phyloP scores from a whole-genome alignment of 495 filamentous ascomycete genomes.

The Oleoguttula mirabilis region DNA sequence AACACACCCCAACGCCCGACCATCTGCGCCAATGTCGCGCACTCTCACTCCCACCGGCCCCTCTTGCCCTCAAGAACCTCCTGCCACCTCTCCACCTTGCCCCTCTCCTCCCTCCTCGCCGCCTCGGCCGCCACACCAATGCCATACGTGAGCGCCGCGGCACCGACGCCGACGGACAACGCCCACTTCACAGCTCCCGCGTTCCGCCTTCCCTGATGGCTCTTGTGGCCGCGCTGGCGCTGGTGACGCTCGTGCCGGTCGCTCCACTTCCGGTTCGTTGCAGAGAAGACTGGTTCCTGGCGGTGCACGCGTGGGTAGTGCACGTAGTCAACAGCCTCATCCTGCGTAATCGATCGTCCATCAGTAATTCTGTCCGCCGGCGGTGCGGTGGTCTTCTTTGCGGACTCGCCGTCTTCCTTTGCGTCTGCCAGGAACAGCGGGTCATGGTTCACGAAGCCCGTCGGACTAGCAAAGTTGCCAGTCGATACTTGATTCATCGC shows the following conservation, averaged over 20 bases:
- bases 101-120: conserved; percentile 8
- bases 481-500: neutral
- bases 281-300: conserved; percentile 48
- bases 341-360: neutral
- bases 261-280: conserved; percentile 28
- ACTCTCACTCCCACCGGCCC: conserved; percentile 8
- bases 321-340: conserved; percentile 5
- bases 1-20: no score
- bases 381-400: neutral
- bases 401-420: neutral
- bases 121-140: conserved; percentile 53
- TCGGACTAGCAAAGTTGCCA: conserved; percentile 22
- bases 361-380: neutral
- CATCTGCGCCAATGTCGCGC: no score
- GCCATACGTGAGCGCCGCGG: conserved; percentile 51
- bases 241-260: conserved; percentile 25
- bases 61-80: conserved; percentile 4
- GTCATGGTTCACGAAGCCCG: conserved; percentile 24
- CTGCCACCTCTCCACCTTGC: conserved; percentile 9
- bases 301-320: conserved; percentile 37
- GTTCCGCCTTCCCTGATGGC: neutral
- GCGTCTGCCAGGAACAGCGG: neutral
- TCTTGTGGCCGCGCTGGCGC: neutral
- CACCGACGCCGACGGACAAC: conserved; percentile 1
- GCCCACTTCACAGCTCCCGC: conserved; percentile 35